Evolutionary conservation across 306 rosid species (phyloP), one percentile per base, ranked within the genome.

Genomic region (Carpinus fangiana): DNA sequence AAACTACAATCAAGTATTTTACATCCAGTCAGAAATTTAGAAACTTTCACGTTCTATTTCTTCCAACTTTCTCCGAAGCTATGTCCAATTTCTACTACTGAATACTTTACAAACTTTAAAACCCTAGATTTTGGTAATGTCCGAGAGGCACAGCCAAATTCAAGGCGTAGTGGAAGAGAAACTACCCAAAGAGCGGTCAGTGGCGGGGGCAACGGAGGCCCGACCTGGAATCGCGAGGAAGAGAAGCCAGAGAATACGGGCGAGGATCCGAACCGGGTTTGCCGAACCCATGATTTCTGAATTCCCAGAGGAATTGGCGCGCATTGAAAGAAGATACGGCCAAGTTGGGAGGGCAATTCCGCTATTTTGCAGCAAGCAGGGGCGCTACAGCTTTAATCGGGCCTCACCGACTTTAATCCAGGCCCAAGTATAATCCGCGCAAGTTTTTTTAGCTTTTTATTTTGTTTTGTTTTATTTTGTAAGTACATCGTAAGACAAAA

Each of bases 261-360:
- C 84, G n/a, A 48, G 48, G 61, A 76, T 4, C 50, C n/a, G 64
- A 79, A 67, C 12, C 64, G 78, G 78, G 21, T 77, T 80, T 13
- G 45, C 56, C 68, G 71, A 57, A 59, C 36, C 88, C 87, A 76
- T 79, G 34, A 83, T 71, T 72, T 6, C 77, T 59, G 71, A 76
- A 79, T 68, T 78, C 26, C 26, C 60, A 70, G 68, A 46, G 46
- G 38, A 59, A 64, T 60, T 76, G 78, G 86, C 73, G 89, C 84
- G 84, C 68, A 85, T 88, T 76, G 84, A 68, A 88, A 87, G 84
- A 68, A 88, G 85, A 78, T 85, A 69, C 59, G 81, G 68, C 7
- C 70, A 76, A 73, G 6, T 8, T 5, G 6, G 3, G 57, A 74
- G 87, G 86, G 51, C 48, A 82, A 3, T 59, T 79, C 45, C 28